These are phyloP conservation scores for Solanum paucissectum DNA, from an alignment of 257 asterid species.

Conservation along the genomic window DNA sequence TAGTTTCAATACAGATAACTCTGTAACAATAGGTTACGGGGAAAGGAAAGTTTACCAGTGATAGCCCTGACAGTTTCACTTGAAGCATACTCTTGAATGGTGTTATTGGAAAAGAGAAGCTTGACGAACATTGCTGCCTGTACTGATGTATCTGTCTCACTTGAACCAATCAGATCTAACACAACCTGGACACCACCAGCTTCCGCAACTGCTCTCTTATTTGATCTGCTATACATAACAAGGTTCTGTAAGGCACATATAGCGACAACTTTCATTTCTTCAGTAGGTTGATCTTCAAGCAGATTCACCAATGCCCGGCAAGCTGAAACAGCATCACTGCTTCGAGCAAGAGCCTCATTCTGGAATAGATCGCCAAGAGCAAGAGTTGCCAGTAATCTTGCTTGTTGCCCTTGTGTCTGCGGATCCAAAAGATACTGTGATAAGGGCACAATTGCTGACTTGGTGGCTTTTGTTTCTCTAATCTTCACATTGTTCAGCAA, in stretches of 20 bases:
- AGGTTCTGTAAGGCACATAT: constrained; percentile 95
- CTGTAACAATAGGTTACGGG: background rate
- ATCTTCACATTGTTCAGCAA: constrained; percentile 84
- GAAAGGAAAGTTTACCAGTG: constrained; percentile 51
- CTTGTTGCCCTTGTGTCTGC: constrained; percentile 98
- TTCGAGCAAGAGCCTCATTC: constrained; percentile 87
- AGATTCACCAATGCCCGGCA: constrained; percentile 95
- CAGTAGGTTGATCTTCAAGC: constrained; percentile 99
- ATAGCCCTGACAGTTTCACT: constrained; percentile 98
- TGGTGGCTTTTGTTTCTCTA: constrained; percentile 85
- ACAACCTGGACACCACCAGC: constrained; percentile 99
- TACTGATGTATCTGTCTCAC: constrained; percentile 87
- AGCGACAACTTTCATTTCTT: constrained; percentile 98
- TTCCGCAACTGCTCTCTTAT: constrained; percentile 99
- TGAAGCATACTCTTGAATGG: constrained; percentile 98
- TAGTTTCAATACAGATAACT: background rate
- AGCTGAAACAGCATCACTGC: constrained; percentile 91
- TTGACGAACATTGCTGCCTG: constrained; percentile 98
- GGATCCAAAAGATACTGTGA: constrained; percentile 99
- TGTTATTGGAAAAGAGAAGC: constrained; percentile 84
- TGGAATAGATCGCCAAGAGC: constrained; percentile 97
- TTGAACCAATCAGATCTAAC: constrained; percentile 84
- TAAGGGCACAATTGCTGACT: constrained; percentile 80
- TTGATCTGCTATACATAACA: constrained; percentile 90
- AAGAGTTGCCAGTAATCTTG: constrained; percentile 85